phyloP scores from a whole-genome alignment of 345 rosid species.

The Tarenaya hassleriana region DNA sequence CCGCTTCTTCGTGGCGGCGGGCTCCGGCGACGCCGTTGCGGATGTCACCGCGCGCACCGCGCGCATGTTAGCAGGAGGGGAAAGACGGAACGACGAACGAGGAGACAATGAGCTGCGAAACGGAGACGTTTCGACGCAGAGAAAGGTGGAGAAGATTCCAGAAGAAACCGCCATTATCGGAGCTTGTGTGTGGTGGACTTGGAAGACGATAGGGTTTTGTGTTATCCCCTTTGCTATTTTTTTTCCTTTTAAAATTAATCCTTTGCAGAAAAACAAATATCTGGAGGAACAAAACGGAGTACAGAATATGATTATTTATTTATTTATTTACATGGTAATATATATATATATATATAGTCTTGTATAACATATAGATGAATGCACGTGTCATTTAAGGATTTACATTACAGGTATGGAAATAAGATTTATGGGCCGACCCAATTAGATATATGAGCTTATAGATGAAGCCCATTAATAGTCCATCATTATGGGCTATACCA shows the following conservation, averaged over 20 bases:
- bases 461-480: no score
- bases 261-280: no score
- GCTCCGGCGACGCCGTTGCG: conserved; percentile 45
- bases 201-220: conserved; percentile 30
- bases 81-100: conserved; percentile 10
- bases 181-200: conserved; percentile 4
- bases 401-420: no score
- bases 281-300: no score
- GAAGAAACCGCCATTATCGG: conserved; percentile 43
- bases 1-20: conserved; percentile 36
- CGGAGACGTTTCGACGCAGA: conserved; percentile 34
- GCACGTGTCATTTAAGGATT: no score
- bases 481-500: no score
- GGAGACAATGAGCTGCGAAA: conserved; percentile 7
- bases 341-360: no score
- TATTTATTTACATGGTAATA: no score
- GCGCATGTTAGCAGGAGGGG: conserved; percentile 18
- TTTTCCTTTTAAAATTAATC: conserved; percentile 21
- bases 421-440: no score
- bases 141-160: conserved; percentile 30
- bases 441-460: no score
- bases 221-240: conserved; percentile 22
- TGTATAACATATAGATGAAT: no score
- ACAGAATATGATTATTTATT: no score
- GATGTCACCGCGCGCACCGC: conserved; percentile 32